These are phyloP conservation scores for Amanita rubescens DNA, from an alignment of 768 basidiomycete genomes.

Conservation along the genomic window DNA sequence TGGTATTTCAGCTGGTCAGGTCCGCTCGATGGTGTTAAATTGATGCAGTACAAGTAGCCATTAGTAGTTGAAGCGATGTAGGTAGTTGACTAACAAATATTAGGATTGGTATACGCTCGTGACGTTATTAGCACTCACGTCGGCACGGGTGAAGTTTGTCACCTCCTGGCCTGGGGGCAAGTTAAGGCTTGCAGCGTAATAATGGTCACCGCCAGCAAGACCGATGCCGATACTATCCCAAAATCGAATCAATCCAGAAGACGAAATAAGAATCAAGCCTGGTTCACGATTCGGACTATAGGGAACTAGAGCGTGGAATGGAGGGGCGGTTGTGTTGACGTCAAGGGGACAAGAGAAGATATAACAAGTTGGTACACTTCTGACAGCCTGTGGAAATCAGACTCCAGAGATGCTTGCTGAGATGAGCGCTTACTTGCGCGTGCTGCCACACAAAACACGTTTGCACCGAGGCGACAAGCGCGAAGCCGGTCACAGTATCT, in stretches of 20 bases:
- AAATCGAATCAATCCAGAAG: slow-evolving; percentile 66
- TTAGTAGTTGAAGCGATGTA: slow-evolving; percentile 63
- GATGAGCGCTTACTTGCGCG: slow-evolving; percentile 42
- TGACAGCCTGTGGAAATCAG: slow-evolving; percentile 38
- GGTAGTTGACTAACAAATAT: slow-evolving; percentile 43
- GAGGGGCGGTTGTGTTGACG: slow-evolving; percentile 30
- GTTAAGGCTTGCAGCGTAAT: slow-evolving; percentile 40
- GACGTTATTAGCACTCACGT: slow-evolving; percentile 36
- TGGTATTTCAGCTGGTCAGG: slow-evolving; percentile 54
- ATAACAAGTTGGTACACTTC: slow-evolving; percentile 73
- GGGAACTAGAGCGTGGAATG: slow-evolving; percentile 61
- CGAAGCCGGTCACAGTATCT: slow-evolving; percentile 66
- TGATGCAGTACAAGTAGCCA: slow-evolving; percentile 59
- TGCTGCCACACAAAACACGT: slow-evolving; percentile 86
- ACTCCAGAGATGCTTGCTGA: neutral
- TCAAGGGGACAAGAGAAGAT: slow-evolving; percentile 68
- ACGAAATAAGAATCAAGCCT: slow-evolving; percentile 73
- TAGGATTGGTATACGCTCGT: slow-evolving; percentile 3
- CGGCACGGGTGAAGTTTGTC: slow-evolving; percentile 58
- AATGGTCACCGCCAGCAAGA: slow-evolving; percentile 72
- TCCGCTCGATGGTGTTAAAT: slow-evolving; percentile 59
- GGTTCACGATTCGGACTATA: slow-evolving; percentile 69
- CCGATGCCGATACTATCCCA: slow-evolving; percentile 88
- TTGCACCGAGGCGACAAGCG: slow-evolving; percentile 60
- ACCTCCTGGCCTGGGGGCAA: slow-evolving; percentile 50